phyloP scores from a whole-genome alignment of 2,329 filamentous ascomycete genomes.

The Beauveria rudraprayagi region DNA sequence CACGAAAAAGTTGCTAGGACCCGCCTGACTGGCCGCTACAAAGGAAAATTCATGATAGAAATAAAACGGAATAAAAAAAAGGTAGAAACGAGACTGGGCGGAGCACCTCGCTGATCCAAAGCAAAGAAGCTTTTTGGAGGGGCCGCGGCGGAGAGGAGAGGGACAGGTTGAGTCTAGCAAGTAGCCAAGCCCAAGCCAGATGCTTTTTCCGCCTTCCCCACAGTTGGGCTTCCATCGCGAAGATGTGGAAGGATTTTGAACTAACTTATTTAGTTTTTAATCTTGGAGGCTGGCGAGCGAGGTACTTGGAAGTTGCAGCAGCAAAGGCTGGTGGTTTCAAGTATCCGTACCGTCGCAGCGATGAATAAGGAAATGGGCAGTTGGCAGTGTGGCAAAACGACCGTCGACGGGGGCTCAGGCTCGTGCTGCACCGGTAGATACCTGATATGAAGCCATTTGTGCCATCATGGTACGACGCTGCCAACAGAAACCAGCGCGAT shows the following conservation, averaged over 20 bases:
- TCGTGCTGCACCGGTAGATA: background rate
- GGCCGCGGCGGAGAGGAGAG: background rate
- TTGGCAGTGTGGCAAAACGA: too few relatives aligned
- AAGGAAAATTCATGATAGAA: too few relatives aligned
- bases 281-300: too few relatives aligned
- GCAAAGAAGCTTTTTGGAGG: background rate
- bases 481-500: background rate
- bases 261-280: too few relatives aligned
- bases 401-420: background rate
- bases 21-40: background rate
- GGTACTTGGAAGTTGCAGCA: too few relatives aligned
- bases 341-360: too few relatives aligned
- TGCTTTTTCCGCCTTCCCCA: slow-evolving; percentile 2
- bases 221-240: slow-evolving; percentile 7
- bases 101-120: background rate
- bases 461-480: background rate
- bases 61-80: background rate
- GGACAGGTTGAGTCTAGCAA: background rate
- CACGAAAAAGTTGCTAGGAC: background rate
- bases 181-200: background rate
- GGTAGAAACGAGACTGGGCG: background rate
- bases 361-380: too few relatives aligned
- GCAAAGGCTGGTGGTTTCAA: too few relatives aligned
- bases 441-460: background rate
- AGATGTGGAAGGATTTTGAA: background rate